Percentiles rank a stretch among this genome's conserved stretches.
These are phyloP conservation scores for Scedosporium apiospermum DNA, from an alignment of 2,329 filamentous ascomycete species.

Conservation along the genomic window DNA sequence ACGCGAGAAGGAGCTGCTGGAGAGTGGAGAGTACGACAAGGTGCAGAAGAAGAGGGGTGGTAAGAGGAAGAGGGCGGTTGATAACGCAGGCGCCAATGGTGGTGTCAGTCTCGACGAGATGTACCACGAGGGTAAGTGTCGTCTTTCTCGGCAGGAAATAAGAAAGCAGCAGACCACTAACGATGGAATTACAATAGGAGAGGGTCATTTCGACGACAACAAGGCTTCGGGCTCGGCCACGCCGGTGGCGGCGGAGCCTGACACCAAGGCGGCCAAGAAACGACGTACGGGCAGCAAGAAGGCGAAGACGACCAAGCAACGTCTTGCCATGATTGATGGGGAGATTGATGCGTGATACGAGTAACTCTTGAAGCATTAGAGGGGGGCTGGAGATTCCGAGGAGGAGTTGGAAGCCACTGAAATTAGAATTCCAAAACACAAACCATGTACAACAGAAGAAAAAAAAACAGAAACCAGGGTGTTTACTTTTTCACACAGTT, in stretches of 20 bases:
- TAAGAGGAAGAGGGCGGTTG: constrained; percentile 46
- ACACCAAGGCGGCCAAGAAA: constrained; percentile 44
- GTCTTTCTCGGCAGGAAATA: background rate
- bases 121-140: constrained; percentile 90
- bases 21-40: constrained; percentile 59
- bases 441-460: too few relatives aligned
- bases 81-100: constrained; percentile 17
- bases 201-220: constrained; percentile 91
- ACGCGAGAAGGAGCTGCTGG: constrained; percentile 78
- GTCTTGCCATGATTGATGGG: constrained; percentile 59
- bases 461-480: too few relatives aligned
- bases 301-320: constrained; percentile 60
- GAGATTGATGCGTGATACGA: constrained; percentile 21
- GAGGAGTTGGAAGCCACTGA: background rate
- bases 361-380: background rate
- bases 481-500: too few relatives aligned
- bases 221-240: constrained; percentile 79
- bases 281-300: constrained; percentile 41
- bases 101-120: constrained; percentile 78
- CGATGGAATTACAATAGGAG: constrained; percentile 46
- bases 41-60: constrained; percentile 50
- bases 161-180: constrained; percentile 18
- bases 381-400: background rate
- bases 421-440: too few relatives aligned
- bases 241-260: constrained; percentile 51